A percentile compares a stretch with the other conserved stretches of the same genome.
phyloP scores from a whole-genome alignment of 352 stramenopile species.

The Phytophthora brassicae region DNA sequence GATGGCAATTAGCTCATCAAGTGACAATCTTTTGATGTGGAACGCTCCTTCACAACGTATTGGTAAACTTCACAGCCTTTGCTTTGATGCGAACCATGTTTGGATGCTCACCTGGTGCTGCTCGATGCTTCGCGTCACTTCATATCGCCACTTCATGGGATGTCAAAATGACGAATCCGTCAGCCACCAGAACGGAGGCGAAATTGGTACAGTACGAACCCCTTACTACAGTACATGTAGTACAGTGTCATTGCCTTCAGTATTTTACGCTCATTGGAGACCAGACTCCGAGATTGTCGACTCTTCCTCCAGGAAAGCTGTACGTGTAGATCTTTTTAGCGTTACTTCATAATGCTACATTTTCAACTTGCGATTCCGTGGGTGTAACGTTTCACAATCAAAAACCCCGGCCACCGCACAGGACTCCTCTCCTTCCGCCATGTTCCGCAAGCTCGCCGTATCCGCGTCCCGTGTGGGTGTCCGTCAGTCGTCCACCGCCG shows the following conservation, averaged over 20 bases:
- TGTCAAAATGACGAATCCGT: neutral
- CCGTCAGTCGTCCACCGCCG: slow-evolving; percentile 36
- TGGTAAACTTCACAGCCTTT: neutral
- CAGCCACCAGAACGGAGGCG: slow-evolving; percentile 2
- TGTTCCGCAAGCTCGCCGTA: slow-evolving; percentile 50
- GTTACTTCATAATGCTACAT: slow-evolving; percentile 38
- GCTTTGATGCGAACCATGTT: slow-evolving; percentile 8
- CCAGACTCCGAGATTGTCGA: too few species aligned
- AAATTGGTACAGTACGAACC: too few species aligned
- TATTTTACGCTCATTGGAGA: too few species aligned
- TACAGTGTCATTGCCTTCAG: too few species aligned
- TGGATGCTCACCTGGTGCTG: slow-evolving; percentile 19
- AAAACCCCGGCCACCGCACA: slow-evolving; percentile 20
- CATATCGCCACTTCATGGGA: slow-evolving; percentile 5
- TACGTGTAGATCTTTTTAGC: too few species aligned
- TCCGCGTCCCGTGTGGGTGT: slow-evolving; percentile 16
- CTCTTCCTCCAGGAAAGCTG: too few species aligned
- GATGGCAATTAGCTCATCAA: neutral
- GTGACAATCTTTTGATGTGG: too few species aligned
- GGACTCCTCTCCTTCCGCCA: slow-evolving; percentile 9
- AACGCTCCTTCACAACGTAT: too few species aligned
- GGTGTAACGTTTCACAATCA: slow-evolving; percentile 25
- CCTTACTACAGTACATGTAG: too few species aligned
- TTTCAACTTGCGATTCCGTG: slow-evolving; percentile 27
- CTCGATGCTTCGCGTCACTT: slow-evolving; percentile 13